Evolutionary conservation across 1,284 basidiomycete species (phyloP).

Genomic region (Boletus smithii): DNA sequence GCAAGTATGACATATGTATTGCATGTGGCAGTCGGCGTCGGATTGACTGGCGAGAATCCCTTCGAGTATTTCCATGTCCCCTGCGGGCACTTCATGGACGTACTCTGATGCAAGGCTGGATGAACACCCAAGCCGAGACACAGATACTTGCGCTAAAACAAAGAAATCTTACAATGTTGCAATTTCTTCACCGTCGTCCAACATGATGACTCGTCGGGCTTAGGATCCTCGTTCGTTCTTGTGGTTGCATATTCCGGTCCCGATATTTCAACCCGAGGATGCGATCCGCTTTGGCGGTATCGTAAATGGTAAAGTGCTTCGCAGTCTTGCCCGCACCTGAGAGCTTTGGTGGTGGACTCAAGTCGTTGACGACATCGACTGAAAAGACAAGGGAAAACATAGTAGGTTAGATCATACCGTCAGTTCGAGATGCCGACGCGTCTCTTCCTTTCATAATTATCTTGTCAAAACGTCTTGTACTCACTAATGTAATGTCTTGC

Average conservation of each 20-base stretch:
- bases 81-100: constrained; percentile 17
- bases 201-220: constrained; percentile 39
- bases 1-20: constrained; percentile 83
- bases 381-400: no score
- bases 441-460: no score
- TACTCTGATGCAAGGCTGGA: constrained; percentile 22
- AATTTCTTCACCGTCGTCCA: constrained; percentile 48
- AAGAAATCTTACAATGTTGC: constrained; percentile 21
- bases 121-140: background rate
- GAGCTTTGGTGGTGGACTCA: constrained; percentile 22
- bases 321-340: constrained; percentile 36
- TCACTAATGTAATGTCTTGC: constrained; percentile 33
- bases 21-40: constrained; percentile 62
- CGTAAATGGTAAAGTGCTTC: constrained; percentile 31
- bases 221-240: constrained; percentile 12
- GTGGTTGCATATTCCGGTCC: no score
- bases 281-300: constrained; percentile 39
- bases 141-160: background rate
- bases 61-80: constrained; percentile 34
- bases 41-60: constrained; percentile 27
- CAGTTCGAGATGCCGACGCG: no score
- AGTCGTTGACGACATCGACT: constrained; percentile 33
- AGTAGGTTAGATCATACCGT: no score
- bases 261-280: constrained; percentile 48
- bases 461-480: background rate